These are phyloP conservation scores for Dactylellina sp. DNA, from an alignment of 2,329 filamentous ascomycete genomes.

Conservation along the genomic window DNA sequence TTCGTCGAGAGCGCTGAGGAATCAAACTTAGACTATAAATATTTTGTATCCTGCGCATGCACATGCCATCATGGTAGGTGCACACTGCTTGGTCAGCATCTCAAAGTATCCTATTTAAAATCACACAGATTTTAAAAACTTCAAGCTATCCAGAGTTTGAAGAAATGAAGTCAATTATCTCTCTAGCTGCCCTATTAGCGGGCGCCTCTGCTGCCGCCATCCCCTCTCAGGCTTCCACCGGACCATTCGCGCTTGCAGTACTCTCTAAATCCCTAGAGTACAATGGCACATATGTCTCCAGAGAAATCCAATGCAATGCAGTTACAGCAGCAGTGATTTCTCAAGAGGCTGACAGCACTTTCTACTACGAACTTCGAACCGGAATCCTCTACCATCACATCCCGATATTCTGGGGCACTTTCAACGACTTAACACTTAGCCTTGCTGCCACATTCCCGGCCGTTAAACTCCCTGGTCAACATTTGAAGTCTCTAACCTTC, in stretches of 20 bases:
- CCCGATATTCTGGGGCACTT: slow-evolving; percentile 22
- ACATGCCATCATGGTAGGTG: no score
- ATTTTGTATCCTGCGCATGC: no score
- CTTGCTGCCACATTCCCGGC: slow-evolving; percentile 37
- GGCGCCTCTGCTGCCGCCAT: slow-evolving; percentile 14
- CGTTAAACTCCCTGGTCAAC: slow-evolving; percentile 29
- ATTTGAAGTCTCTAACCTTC: slow-evolving; percentile 37
- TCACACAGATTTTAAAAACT: no score
- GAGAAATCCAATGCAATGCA: slow-evolving; percentile 19
- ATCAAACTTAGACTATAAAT: no score
- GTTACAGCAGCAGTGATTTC: slow-evolving; percentile 32
- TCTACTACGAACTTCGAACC: slow-evolving; percentile 35
- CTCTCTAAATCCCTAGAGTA: slow-evolving; percentile 13
- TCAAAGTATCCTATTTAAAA: neutral
- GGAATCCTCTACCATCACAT: slow-evolving; percentile 44
- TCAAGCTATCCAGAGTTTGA: no score
- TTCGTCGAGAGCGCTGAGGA: no score
- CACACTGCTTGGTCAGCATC: neutral
- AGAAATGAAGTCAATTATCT: slow-evolving; percentile 43
- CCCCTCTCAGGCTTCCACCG: slow-evolving; percentile 1
- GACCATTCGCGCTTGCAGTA: slow-evolving; percentile 36
- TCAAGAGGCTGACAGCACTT: slow-evolving; percentile 17
- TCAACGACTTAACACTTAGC: slow-evolving; percentile 9
- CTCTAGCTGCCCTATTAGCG: slow-evolving; percentile 6
- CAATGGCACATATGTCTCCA: slow-evolving; percentile 30